Evolutionary conservation across 2,329 filamentous ascomycete species (phyloP).

Genomic region (Exophiala sp.): DNA sequence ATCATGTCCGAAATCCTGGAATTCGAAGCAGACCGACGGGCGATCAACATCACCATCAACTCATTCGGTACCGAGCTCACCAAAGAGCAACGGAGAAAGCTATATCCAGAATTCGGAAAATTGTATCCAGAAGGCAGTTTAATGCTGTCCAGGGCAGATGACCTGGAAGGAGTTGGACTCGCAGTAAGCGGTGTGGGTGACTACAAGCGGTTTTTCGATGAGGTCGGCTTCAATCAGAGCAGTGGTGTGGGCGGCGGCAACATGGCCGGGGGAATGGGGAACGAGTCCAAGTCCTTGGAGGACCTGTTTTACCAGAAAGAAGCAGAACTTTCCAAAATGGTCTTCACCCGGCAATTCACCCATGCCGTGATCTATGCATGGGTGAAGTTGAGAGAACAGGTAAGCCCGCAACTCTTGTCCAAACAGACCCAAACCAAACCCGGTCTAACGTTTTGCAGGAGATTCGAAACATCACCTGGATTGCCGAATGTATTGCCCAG

Average conservation of each 20-base stretch:
- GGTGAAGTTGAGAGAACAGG: slow-evolving; percentile 96
- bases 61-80: slow-evolving; percentile 94
- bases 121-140: slow-evolving; percentile 90
- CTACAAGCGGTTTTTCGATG: slow-evolving; percentile 95
- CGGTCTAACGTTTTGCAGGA: slow-evolving; percentile 54
- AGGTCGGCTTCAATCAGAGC: slow-evolving; percentile 70
- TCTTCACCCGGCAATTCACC: slow-evolving; percentile 94
- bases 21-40: slow-evolving; percentile 91
- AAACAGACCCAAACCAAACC: no score
- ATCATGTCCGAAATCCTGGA: slow-evolving; percentile 94
- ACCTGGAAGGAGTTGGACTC: slow-evolving; percentile 85
- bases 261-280: slow-evolving; percentile 71
- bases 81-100: slow-evolving; percentile 89
- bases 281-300: slow-evolving; percentile 83
- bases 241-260: slow-evolving; percentile 71
- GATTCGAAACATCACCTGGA: slow-evolving; percentile 99
- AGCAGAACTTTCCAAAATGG: slow-evolving; percentile 94
- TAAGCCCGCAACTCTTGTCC: slow-evolving; percentile 43
- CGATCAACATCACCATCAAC: slow-evolving; percentile 99
- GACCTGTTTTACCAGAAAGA: slow-evolving; percentile 99
- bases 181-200: slow-evolving; percentile 89
- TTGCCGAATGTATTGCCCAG: slow-evolving; percentile 97
- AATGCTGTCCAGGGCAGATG: slow-evolving; percentile 91
- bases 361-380: slow-evolving; percentile 93
- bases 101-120: slow-evolving; percentile 87